A percentile compares a stretch with the other conserved stretches of the same genome.
phyloP scores from a whole-genome alignment of 2,329 filamentous ascomycete genomes.

The Diaporthe citriasiana region DNA sequence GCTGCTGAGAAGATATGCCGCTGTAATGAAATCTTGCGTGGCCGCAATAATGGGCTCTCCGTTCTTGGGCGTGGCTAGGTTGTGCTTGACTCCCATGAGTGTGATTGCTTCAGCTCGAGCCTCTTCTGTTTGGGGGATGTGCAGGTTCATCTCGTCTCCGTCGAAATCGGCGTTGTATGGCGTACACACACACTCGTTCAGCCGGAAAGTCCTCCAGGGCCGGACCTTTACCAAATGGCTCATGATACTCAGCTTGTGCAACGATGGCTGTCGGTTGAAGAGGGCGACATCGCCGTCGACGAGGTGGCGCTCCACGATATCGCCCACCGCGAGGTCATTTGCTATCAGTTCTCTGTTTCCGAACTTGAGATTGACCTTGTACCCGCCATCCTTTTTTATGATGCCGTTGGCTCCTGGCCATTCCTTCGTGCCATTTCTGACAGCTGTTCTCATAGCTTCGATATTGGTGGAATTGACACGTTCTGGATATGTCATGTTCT shows the following conservation, averaged over 20 bases:
- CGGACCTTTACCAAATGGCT: slow-evolving; percentile 94
- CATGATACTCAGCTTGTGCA: slow-evolving; percentile 99
- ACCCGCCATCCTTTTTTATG: slow-evolving; percentile 74
- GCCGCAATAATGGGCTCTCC: slow-evolving; percentile 98
- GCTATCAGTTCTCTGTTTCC: slow-evolving; percentile 80
- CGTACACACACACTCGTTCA: slow-evolving; percentile 98
- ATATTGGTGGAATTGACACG: slow-evolving; percentile 88
- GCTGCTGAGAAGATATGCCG: slow-evolving; percentile 89
- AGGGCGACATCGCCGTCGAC: slow-evolving; percentile 96
- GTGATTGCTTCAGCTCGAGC: slow-evolving; percentile 95
- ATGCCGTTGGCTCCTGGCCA: slow-evolving; percentile 93
- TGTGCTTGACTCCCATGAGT: slow-evolving; percentile 98
- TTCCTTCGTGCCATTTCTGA: slow-evolving; percentile 80
- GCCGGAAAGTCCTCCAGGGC: slow-evolving; percentile 93
- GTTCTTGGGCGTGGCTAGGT: slow-evolving; percentile 95
- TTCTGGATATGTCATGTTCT: slow-evolving; percentile 96
- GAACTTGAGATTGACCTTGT: slow-evolving; percentile 83
- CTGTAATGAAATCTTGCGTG: slow-evolving; percentile 99
- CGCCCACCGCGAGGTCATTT: slow-evolving; percentile 81
- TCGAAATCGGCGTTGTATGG: slow-evolving; percentile 99
- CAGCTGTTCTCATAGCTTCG: slow-evolving; percentile 80
- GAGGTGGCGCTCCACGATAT: slow-evolving; percentile 93
- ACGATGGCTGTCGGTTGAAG: slow-evolving; percentile 97
- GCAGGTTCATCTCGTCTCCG: slow-evolving; percentile 98
- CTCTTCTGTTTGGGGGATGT: slow-evolving; percentile 98